A percentile compares a stretch with the other conserved stretches of the same genome.
phyloP scores from a whole-genome alignment of 495 filamentous ascomycete genomes.

The Trichodelitschia bisporula region DNA sequence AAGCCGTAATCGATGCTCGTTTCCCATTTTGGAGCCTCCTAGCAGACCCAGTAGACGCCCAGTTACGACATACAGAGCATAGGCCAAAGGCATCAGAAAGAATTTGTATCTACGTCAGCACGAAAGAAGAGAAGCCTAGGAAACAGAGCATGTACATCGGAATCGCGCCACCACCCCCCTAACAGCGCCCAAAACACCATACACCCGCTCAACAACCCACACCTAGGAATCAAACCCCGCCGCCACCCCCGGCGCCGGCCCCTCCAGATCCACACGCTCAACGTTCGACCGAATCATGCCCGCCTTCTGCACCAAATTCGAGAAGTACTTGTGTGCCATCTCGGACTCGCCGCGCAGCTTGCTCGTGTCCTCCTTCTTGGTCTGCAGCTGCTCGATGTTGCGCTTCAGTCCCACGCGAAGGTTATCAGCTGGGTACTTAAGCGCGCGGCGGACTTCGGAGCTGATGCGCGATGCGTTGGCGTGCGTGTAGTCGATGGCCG shows the following conservation, averaged over 20 bases:
- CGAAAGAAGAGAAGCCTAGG: neutral
- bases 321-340: conserved; percentile 30
- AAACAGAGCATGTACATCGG: too few relatives aligned
- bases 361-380: conserved; percentile 50
- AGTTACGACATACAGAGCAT: too few relatives aligned
- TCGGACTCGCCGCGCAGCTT: conserved; percentile 22
- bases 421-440: conserved; percentile 61
- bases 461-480: conserved; percentile 64
- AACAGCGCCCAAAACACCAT: too few relatives aligned
- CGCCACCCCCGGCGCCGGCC: conserved; percentile 25
- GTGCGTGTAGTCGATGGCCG: conserved; percentile 75
- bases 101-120: neutral
- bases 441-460: conserved; percentile 58
- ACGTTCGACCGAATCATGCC: conserved; percentile 46
- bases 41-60: too few relatives aligned
- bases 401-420: conserved; percentile 57
- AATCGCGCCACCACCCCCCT: too few relatives aligned
- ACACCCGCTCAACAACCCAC: too few relatives aligned
- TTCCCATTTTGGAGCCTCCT: too few relatives aligned
- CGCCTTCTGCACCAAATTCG: conserved; percentile 58
- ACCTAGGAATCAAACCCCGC: too few relatives aligned
- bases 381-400: conserved; percentile 56
- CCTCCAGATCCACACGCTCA: conserved; percentile 60
- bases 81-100: too few relatives aligned
- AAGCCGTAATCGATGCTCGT: too few relatives aligned